Evolutionary conservation across 2,329 filamentous ascomycete species (phyloP).

Genomic region (Leptographium radiaticola): DNA sequence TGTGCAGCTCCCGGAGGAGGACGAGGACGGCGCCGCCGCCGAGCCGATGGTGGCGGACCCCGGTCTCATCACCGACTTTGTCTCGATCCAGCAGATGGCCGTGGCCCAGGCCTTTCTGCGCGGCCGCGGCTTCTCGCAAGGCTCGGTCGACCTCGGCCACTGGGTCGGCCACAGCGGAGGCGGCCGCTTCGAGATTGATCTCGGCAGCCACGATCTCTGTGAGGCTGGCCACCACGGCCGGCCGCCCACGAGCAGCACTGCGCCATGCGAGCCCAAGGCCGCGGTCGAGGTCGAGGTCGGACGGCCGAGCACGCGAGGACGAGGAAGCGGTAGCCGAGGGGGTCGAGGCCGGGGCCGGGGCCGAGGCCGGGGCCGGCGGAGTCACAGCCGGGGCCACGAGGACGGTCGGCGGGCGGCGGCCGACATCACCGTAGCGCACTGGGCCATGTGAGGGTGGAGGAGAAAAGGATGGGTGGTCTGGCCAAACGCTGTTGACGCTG

Average conservation of each 20-base stretch:
- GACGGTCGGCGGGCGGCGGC: not conserved
- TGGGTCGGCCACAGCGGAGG: slow-evolving; percentile 4
- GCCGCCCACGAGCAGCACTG: no score
- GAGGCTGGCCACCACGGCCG: not conserved
- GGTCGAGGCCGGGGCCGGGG: not conserved
- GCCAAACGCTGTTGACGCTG: no score
- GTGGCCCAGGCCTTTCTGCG: slow-evolving; percentile 4
- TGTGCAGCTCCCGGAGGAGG: not conserved
- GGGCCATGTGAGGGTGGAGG: no score
- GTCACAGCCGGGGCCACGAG: not conserved
- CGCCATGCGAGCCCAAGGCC: no score
- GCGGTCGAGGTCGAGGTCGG: not conserved
- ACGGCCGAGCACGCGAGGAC: not conserved
- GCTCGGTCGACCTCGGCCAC: slow-evolving; percentile 3
- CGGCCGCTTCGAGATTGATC: slow-evolving; percentile 5
- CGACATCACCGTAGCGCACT: not conserved
- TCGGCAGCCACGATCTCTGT: not conserved
- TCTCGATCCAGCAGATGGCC: slow-evolving; percentile 2
- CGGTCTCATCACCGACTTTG: slow-evolving; percentile 2
- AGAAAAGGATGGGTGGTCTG: no score
- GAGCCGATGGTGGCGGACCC: not conserved
- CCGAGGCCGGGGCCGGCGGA: not conserved
- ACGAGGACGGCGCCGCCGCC: not conserved
- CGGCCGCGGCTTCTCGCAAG: slow-evolving; percentile 1
- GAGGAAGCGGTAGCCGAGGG: not conserved